A percentile compares a stretch with the other conserved stretches of the same genome.
phyloP scores from a whole-genome alignment of 148 eudicot genomes.

The Spergularia bocconei region DNA sequence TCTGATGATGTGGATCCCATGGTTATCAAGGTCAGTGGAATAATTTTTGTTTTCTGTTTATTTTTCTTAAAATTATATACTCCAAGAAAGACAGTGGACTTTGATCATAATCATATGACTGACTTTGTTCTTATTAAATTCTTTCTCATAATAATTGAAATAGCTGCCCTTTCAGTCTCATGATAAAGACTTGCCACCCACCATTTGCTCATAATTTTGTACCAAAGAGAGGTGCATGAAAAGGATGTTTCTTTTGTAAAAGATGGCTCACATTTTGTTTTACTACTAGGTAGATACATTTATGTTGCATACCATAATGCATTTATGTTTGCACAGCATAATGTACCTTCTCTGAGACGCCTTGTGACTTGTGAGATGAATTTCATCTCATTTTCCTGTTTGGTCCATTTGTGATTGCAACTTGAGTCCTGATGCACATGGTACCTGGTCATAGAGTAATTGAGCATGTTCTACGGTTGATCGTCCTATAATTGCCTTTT shows the following conservation, averaged over 20 bases:
- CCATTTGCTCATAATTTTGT: slow-evolving; percentile 15
- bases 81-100: not conserved
- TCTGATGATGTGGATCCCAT: slow-evolving; percentile 46
- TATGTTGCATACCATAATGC: no score
- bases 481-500: no score
- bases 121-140: not conserved
- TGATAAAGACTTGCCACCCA: slow-evolving; percentile 27
- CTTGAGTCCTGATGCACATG: no score
- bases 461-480: no score
- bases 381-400: no score
- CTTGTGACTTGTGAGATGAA: no score
- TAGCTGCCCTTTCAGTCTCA: slow-evolving; percentile 3
- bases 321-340: no score
- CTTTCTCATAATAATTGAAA: slow-evolving; percentile 5
- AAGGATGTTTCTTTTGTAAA: slow-evolving; percentile 13
- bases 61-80: not conserved
- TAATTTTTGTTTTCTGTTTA: not conserved
- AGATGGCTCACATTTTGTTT: no score
- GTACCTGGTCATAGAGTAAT: no score
- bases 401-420: no score
- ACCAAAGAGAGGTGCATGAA: slow-evolving; percentile 10
- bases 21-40: slow-evolving; percentile 43
- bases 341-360: no score
- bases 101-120: not conserved
- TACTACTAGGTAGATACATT: not conserved